Percentiles rank a stretch among this genome's conserved stretches.
These are phyloP conservation scores for Bipolaris victoriae DNA, from an alignment of 2,329 filamentous ascomycete species.

Conservation along the genomic window DNA sequence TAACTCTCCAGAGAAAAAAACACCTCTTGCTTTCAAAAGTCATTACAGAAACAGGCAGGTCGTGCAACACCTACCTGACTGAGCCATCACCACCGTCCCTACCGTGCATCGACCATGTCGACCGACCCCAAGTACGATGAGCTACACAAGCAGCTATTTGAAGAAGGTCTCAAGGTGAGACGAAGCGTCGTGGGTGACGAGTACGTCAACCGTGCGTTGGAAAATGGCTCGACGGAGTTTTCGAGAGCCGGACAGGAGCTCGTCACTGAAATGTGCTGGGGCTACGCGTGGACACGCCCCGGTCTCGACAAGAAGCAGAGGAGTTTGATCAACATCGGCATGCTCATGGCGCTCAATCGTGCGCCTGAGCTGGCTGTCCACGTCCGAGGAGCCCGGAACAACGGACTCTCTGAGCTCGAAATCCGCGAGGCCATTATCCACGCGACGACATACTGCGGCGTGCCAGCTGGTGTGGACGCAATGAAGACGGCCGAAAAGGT, in stretches of 20 bases:
- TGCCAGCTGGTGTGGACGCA: constrained; percentile 61
- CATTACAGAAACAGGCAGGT: not conserved
- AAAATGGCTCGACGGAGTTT: constrained; percentile 65
- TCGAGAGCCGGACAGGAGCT: constrained; percentile 66
- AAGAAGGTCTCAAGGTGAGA: constrained; percentile 66
- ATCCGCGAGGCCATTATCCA: constrained; percentile 65
- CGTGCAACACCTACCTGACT: not conserved
- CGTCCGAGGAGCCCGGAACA: constrained; percentile 67
- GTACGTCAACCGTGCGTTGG: constrained; percentile 64
- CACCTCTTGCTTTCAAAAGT: no score
- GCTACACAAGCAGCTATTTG: constrained; percentile 63
- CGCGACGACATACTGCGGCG: constrained; percentile 60
- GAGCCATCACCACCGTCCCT: not conserved
- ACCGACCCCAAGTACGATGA: constrained; percentile 51
- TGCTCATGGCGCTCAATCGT: constrained; percentile 68
- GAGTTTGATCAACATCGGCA: constrained; percentile 68
- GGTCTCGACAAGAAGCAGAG: constrained; percentile 67
- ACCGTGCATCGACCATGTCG: constrained; percentile 41
- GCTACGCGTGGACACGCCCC: constrained; percentile 67
- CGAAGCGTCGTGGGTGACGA: constrained; percentile 65
- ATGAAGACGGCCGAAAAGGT: constrained; percentile 60
- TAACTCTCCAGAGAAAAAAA: not conserved
- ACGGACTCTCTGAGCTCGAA: constrained; percentile 66
- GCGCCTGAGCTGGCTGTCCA: constrained; percentile 66
- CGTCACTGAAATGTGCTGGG: constrained; percentile 70